Evolutionary conservation across 306 rosid genomes (phyloP).

Genomic region (Vigna hirtella): DNA sequence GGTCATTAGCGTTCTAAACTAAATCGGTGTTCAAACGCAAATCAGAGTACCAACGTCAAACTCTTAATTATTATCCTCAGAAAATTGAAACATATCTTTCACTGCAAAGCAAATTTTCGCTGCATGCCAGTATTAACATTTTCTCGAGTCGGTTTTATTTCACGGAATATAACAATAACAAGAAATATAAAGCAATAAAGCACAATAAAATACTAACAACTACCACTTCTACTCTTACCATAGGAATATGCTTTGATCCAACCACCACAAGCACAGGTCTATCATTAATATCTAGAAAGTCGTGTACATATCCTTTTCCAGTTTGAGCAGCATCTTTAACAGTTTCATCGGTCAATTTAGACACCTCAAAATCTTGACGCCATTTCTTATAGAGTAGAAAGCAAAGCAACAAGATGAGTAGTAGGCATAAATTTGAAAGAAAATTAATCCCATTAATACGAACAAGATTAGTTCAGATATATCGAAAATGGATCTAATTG

Average conservation of each 20-base stretch:
- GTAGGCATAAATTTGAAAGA: neutral
- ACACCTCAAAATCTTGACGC: conserved; percentile 89
- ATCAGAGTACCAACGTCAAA: conserved; percentile 6
- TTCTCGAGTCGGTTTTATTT: neutral
- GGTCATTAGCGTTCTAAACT: neutral
- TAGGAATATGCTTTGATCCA: conserved; percentile 79
- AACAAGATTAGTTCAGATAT: neutral
- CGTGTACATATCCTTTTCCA: conserved; percentile 84
- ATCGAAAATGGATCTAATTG: neutral
- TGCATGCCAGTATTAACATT: conserved; percentile 2
- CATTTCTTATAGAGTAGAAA: conserved; percentile 74
- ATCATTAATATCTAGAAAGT: conserved; percentile 69
- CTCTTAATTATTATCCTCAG: neutral
- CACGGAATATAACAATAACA: no score
- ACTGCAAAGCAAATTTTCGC: conserved; percentile 3
- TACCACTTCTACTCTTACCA: conserved; percentile 59
- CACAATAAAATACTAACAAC: conserved; percentile 9
- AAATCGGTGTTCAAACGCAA: neutral
- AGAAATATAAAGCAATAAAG: conserved; percentile 5
- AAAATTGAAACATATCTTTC: conserved; percentile 4
- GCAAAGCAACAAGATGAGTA: conserved; percentile 39
- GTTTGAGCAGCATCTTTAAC: conserved; percentile 70
- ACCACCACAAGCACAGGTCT: conserved; percentile 88
- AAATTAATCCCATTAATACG: neutral
- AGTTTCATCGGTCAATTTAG: conserved; percentile 71